A percentile compares a stretch with the other conserved stretches of the same genome.
Conservation (phyloP, 192 early-diverging fungal species). For the Chytriomyces sp. region DNA sequence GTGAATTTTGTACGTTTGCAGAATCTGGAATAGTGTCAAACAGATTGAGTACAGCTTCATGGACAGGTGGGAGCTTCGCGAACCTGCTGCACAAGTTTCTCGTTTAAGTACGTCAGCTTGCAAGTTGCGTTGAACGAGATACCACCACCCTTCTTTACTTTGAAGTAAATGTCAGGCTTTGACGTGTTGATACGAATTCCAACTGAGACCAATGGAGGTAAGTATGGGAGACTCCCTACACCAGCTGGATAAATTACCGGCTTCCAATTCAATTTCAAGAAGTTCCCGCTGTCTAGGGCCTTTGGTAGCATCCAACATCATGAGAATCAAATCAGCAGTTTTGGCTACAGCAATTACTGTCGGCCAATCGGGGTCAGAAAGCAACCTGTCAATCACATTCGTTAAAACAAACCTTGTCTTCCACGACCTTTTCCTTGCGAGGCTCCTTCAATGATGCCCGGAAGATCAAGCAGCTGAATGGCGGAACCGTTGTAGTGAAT, state of each 20-base stretch:
- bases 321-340: slow-evolving; percentile 94
- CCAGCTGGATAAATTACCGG: slow-evolving; percentile 28
- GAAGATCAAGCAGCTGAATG: slow-evolving; percentile 97
- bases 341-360: slow-evolving; percentile 92
- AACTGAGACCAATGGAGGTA: slow-evolving; percentile 44
- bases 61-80: neutral
- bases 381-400: neutral
- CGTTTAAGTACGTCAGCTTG: slow-evolving; percentile 83
- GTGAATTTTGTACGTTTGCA: slow-evolving; percentile 97
- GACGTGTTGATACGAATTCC: slow-evolving; percentile 90
- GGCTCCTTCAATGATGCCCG: slow-evolving; percentile 98
- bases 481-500: slow-evolving; percentile 93
- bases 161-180: slow-evolving; percentile 95
- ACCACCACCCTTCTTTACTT: slow-evolving; percentile 96
- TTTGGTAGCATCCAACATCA: slow-evolving; percentile 99
- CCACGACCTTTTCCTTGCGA: slow-evolving; percentile 97
- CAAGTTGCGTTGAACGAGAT: slow-evolving; percentile 91
- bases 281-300: slow-evolving; percentile 77
- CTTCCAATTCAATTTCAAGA: slow-evolving; percentile 91
- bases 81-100: slow-evolving; percentile 81
- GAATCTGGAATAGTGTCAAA: slow-evolving; percentile 58
- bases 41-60: neutral
- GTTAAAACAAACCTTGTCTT: slow-evolving; percentile 60
- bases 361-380: slow-evolving; percentile 1
- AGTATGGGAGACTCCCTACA: neutral